Percentiles rank a stretch among this genome's conserved stretches.
Evolutionary conservation across 768 basidiomycete genomes (phyloP).

Genomic region (Boletus fagicola): DNA sequence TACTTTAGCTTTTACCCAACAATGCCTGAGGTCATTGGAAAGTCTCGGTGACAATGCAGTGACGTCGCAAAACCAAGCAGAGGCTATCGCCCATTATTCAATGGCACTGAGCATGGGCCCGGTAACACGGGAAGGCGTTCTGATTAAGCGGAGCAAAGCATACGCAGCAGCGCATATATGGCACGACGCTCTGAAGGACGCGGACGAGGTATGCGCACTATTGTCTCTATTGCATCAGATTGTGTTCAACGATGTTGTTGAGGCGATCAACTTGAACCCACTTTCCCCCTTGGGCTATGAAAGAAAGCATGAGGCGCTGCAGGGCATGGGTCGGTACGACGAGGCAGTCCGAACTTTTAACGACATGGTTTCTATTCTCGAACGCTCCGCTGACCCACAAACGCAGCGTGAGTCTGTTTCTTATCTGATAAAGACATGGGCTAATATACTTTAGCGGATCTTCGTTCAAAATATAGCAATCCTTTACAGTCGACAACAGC

Average conservation of each 20-base stretch:
- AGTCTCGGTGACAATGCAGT: slow-evolving; percentile 1
- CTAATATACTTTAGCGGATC: neutral
- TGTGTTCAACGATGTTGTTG: neutral
- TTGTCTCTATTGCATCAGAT: neutral
- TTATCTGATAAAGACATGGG: too few relatives aligned
- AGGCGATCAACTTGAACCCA: slow-evolving; percentile 4
- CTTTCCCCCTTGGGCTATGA: slow-evolving; percentile 1
- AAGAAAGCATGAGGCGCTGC: neutral
- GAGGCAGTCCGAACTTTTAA: neutral
- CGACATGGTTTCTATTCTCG: neutral
- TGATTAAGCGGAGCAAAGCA: slow-evolving; percentile 7
- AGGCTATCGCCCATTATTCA: slow-evolving; percentile 4
- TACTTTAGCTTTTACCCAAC: slow-evolving; percentile 1
- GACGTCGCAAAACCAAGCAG: neutral
- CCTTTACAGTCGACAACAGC: neutral
- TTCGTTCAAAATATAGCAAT: neutral
- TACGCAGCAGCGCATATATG: neutral
- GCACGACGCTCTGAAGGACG: slow-evolving; percentile 1
- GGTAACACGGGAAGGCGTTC: neutral
- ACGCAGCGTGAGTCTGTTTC: neutral
- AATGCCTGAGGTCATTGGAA: neutral
- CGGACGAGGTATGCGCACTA: slow-evolving; percentile 2
- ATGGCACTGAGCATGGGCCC: neutral
- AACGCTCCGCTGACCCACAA: neutral
- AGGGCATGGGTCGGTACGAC: slow-evolving; percentile 15